phyloP scores from a whole-genome alignment of 2,329 filamentous ascomycete genomes.

The Pseudogymnoascus sp. region DNA sequence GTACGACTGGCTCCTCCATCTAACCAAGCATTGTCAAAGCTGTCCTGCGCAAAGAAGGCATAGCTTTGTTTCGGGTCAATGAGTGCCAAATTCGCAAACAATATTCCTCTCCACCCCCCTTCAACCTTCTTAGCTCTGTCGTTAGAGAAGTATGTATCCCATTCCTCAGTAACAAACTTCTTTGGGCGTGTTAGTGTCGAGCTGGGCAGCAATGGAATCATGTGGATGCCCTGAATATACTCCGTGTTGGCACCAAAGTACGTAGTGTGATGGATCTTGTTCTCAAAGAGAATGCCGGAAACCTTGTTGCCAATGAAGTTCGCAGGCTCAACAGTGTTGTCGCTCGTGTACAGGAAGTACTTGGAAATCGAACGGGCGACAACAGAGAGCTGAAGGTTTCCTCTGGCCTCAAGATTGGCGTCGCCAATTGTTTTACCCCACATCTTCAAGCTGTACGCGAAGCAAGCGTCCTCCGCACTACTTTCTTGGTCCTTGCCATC shows the following conservation, averaged over 20 bases:
- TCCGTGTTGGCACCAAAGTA: constrained; percentile 73
- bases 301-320: constrained; percentile 77
- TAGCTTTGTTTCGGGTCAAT: constrained; percentile 63
- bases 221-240: constrained; percentile 52
- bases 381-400: constrained; percentile 77
- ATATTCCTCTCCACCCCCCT: constrained; percentile 78
- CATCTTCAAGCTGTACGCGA: constrained; percentile 82
- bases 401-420: constrained; percentile 62
- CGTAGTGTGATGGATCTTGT: constrained; percentile 88
- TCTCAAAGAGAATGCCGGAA: constrained; percentile 73
- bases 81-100: constrained; percentile 76
- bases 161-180: constrained; percentile 73
- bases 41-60: constrained; percentile 61
- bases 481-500: constrained; percentile 85
- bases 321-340: constrained; percentile 64
- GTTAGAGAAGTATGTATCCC: constrained; percentile 67
- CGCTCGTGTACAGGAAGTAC: constrained; percentile 72
- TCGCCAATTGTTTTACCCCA: constrained; percentile 80
- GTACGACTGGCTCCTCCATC: constrained; percentile 78
- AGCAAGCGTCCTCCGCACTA: constrained; percentile 83
- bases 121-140: constrained; percentile 56
- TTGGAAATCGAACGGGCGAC: constrained; percentile 63
- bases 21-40: constrained; percentile 61
- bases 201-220: constrained; percentile 29
- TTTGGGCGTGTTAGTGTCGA: constrained; percentile 59